Evolutionary conservation across 2,329 filamentous ascomycete genomes (phyloP).

Genomic region (Diaporthe destruens): DNA sequence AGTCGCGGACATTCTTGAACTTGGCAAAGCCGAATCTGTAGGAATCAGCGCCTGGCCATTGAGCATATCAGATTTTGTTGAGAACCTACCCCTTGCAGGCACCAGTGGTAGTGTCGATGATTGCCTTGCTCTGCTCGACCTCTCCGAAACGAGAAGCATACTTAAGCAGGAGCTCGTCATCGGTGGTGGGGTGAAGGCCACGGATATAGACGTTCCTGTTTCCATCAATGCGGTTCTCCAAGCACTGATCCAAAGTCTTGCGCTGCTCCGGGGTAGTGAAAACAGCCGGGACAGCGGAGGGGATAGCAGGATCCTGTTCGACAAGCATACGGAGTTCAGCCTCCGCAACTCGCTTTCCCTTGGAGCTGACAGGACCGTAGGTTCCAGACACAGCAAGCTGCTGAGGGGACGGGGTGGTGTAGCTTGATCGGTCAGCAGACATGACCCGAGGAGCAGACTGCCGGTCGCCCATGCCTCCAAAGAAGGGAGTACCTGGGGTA

Average conservation of each 20-base stretch:
- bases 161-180: constrained; percentile 85
- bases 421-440: constrained; percentile 71
- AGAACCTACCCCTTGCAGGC: constrained; percentile 90
- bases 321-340: constrained; percentile 73
- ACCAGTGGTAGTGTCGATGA: constrained; percentile 93
- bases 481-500: constrained; percentile 74
- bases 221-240: constrained; percentile 90
- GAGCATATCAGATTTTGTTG: neutral
- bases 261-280: constrained; percentile 87
- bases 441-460: constrained; percentile 72
- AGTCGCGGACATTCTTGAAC: constrained; percentile 87
- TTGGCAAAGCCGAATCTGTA: constrained; percentile 96
- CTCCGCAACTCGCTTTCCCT: constrained; percentile 57
- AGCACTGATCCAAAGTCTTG: constrained; percentile 91
- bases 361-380: constrained; percentile 56
- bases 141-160: constrained; percentile 91
- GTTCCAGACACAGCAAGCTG: constrained; percentile 61
- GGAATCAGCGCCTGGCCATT: constrained; percentile 48
- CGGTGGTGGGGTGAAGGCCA: constrained; percentile 93
- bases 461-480: constrained; percentile 68
- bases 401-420: constrained; percentile 76
- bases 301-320: constrained; percentile 84
- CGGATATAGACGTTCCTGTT: constrained; percentile 99
- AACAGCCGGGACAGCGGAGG: constrained; percentile 88
- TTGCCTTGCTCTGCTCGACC: constrained; percentile 97